Evolutionary conservation across 768 basidiomycete species (phyloP), one percentile per base, ranked within the genome.

Genomic region (Ephemerocybe angulata): DNA sequence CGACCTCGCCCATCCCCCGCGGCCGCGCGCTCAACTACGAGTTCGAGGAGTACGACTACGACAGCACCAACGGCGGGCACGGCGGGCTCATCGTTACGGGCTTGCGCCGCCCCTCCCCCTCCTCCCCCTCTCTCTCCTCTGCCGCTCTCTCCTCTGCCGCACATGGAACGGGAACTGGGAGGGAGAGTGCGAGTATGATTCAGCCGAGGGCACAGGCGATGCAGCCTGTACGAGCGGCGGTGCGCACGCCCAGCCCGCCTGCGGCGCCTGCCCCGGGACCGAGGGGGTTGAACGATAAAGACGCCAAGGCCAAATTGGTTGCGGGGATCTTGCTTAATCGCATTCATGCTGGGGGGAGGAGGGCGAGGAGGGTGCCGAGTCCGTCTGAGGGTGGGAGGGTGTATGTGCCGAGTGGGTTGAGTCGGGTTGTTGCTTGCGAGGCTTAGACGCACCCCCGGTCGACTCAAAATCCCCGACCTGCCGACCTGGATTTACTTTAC

Each of bases 321-420:
- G 84, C 84, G 2, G 81, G 80, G 19, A 82, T 82, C 43, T 65
- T 86, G 29, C 70, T 86, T 25, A 79, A 78, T 60, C 72, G 83
- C 21, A 76, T 81, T 31, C 76, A 77, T 57, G 76, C 72, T 0
- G 75, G 75, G 3, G 81, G 82, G n/a, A 74, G 72, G 54, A 82
- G 82, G 1, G 73, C 80, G 73, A 70, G 81, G n/a, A 68, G 78
- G 54, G 58, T 69, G 31, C 69, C 69, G 3, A 66, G 64, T 12
- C 59, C 65, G 29, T 61, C 48, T 21, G 41, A 42, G 17, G 48
- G 21, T 40, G 65, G 65, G 6, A 60, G 41, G 29, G 71, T 72
- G 29, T 60, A 60, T 38, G 59, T 60, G 13, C 59, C 59, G 1
- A 60, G 59, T 33, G 55, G 55, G 28, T 53, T 60, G 52, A 30